These are phyloP conservation scores for Endotrypanum monterogeii DNA, from an alignment of 208 protist species.

Conservation along the genomic window DNA sequence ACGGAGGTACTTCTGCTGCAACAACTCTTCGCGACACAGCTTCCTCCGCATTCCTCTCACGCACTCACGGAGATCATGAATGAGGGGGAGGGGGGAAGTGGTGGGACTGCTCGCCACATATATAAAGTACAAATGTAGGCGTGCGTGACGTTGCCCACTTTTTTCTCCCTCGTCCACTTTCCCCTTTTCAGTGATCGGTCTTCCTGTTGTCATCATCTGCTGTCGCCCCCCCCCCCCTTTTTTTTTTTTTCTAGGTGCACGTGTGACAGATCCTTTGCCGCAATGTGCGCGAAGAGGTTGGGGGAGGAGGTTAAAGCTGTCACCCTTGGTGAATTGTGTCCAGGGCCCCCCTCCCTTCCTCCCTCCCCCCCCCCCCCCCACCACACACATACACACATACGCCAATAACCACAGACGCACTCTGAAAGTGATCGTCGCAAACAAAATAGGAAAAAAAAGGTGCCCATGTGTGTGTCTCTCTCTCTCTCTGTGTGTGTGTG, in stretches of 20 bases:
- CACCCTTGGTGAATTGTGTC: too few species aligned
- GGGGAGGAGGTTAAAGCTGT: too few species aligned
- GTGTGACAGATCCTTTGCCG: background rate
- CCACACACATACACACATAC: too few species aligned
- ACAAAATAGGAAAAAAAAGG: too few species aligned
- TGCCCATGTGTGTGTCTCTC: too few species aligned
- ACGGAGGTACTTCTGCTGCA: constrained; percentile 3
- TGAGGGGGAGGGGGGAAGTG: background rate
- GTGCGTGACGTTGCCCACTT: background rate
- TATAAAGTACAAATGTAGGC: background rate
- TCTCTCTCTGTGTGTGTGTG: background rate
- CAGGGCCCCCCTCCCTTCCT: too few species aligned
- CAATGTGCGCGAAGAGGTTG: background rate
- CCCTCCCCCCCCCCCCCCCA: too few species aligned
- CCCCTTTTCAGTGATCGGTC: too few species aligned
- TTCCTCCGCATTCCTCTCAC: background rate
- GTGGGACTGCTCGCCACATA: background rate
- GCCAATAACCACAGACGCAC: too few species aligned
- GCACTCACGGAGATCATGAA: background rate
- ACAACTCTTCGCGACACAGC: background rate
- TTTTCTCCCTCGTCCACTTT: too few species aligned
- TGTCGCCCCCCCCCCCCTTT: background rate
- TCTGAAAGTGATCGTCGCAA: too few species aligned
- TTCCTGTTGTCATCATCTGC: too few species aligned
- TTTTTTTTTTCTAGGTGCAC: background rate